A percentile compares a stretch with the other conserved stretches of the same genome.
Conservation (phyloP, 1,284 basidiomycete species). For the Heterobasidion annosum region DNA sequence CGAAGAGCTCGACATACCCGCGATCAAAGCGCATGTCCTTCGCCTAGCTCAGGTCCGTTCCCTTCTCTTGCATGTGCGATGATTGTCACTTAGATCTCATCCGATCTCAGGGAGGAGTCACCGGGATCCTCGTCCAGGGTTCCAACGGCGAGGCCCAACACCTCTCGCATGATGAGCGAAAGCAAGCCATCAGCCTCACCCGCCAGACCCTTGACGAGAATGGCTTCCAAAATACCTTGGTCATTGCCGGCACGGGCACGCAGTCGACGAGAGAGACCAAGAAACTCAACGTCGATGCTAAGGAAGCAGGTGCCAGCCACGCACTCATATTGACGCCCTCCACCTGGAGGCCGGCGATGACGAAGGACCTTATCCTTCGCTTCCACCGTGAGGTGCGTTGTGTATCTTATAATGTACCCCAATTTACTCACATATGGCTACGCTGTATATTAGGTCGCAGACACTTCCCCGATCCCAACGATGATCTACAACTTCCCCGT, state of each 20-base stretch:
- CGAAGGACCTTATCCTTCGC: conserved; percentile 45
- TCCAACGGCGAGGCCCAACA: conserved; percentile 78
- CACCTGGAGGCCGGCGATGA: conserved; percentile 61
- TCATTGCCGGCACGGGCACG: conserved; percentile 83
- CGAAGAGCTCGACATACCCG: conserved; percentile 53
- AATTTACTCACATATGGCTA: conserved; percentile 6
- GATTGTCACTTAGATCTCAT: not conserved
- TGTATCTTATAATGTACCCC: not conserved
- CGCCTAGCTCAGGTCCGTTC: conserved; percentile 49
- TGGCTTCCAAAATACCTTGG: conserved; percentile 56
- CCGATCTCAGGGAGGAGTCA: conserved; percentile 50
- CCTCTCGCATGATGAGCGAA: conserved; percentile 63
- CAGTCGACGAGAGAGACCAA: conserved; percentile 79
- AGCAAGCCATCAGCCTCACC: conserved; percentile 53
- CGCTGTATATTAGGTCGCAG: conserved; percentile 51
- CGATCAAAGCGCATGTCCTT: conserved; percentile 57
- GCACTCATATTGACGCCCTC: conserved; percentile 70
- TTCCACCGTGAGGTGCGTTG: conserved; percentile 52
- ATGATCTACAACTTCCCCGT: conserved; percentile 90
- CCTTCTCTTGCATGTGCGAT: conserved; percentile 3
- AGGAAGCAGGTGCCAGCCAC: conserved; percentile 72
- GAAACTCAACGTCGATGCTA: conserved; percentile 70
- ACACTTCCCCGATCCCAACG: conserved; percentile 73
- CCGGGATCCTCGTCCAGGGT: conserved; percentile 69
- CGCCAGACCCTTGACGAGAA: conserved; percentile 69